Evolutionary conservation across 306 rosid species (phyloP), one percentile per base, ranked within the genome.

Genomic region (Sicyos edulis): DNA sequence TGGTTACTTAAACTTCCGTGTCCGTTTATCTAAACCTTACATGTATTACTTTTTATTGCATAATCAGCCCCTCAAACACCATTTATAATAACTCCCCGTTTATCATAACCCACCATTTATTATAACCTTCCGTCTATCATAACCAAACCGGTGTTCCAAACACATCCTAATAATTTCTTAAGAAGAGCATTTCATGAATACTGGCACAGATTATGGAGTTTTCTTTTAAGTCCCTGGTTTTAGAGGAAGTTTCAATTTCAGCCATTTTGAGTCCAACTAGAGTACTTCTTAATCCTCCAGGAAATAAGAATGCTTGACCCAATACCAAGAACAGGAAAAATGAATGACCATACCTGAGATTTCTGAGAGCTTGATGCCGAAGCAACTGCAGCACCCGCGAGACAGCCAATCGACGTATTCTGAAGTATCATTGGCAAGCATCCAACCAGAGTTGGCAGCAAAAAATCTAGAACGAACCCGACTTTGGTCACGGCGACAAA

Each of bases 361-460:
- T 83, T 83, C 75, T 80, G 59, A 22, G 92, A 79, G 57, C 92
- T 87, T n/a, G 91, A 82, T 7, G 91, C 85, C 21, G 92, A 54
- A 53, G 91, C 83, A 81, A 88, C 91, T 8, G 99, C 95, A 59
- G 97, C 96, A 69, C 97, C 95, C 20, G 99, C 97, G 20, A 93
- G 89, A 85, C 96, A 88, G 81, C 99, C 99, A 15, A 93, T 82
- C 8, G 99, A 93, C 17, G 93, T 84, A 79, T 91, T 93, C 83
- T 91, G 99, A 80, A 93, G 78, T 78, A 93, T 93, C 99, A 93
- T 93, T 4, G 99, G 99, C 71, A 88, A 20, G 82, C 97, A 87
- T 78, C 99, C 97, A 10, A 88, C 70, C 9, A 84, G 54, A 2
- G 99, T 93, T 7, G 97, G 99, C 63, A 91, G 85, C 75, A 93